phyloP scores from a whole-genome alignment of 108 stramenopile species.

The Licmophora abbreviata region DNA sequence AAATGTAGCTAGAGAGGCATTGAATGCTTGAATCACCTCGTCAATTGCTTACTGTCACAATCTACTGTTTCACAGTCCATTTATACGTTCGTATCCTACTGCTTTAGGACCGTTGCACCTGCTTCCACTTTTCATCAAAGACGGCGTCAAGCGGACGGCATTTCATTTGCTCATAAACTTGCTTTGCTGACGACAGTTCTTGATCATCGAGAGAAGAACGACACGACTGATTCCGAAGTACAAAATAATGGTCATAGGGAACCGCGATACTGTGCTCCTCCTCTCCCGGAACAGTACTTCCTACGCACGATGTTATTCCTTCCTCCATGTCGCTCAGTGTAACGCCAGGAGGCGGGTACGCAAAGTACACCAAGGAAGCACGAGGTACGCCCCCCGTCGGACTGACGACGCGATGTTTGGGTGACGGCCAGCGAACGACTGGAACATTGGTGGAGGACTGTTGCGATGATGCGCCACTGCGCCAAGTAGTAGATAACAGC shows the following conservation, averaged over 20 bases:
- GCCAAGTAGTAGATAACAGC: not conserved
- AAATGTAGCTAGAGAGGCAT: too few species aligned
- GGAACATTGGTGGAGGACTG: not conserved
- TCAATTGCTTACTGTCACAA: too few species aligned
- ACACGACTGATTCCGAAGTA: constrained; percentile 44
- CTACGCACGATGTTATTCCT: constrained; percentile 11
- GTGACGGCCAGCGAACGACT: constrained; percentile 15
- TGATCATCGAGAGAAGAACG: not conserved
- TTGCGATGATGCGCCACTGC: not conserved
- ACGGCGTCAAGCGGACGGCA: constrained; percentile 15
- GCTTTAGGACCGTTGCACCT: constrained; percentile 26
- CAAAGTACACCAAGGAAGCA: constrained; percentile 59
- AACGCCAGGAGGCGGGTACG: constrained; percentile 46
- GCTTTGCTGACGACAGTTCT: constrained; percentile 1
- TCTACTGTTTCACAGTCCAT: not conserved
- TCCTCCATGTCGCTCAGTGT: constrained; percentile 26
- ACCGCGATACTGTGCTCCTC: not conserved
- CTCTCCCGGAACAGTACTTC: not conserved
- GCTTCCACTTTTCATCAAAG: constrained; percentile 32
- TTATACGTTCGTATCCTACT: not conserved
- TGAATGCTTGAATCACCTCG: too few species aligned
- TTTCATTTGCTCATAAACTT: constrained; percentile 11
- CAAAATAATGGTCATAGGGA: constrained; percentile 25
- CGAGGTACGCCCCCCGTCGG: constrained; percentile 16
- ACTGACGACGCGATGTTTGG: constrained; percentile 21